These are phyloP conservation scores for Huntiella omanensis DNA, from an alignment of 2,329 filamentous ascomycete genomes.

Conservation along the genomic window DNA sequence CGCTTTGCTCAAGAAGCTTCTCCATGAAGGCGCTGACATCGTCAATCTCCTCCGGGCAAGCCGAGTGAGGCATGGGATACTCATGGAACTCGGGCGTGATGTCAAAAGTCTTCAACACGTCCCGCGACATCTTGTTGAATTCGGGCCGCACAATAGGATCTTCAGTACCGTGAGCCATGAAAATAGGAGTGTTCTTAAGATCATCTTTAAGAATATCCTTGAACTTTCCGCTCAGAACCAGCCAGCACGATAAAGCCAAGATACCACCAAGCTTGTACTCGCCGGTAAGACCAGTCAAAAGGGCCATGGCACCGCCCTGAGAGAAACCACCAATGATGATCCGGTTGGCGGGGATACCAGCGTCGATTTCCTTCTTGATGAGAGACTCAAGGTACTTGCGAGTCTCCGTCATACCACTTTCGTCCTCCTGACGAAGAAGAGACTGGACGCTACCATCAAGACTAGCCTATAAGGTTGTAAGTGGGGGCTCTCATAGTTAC, in stretches of 20 bases:
- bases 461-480: constrained; percentile 8
- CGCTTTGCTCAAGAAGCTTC: constrained; percentile 23
- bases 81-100: constrained; percentile 46
- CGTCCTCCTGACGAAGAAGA: constrained; percentile 34
- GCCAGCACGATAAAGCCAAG: constrained; percentile 66
- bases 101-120: constrained; percentile 48
- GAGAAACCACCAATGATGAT: constrained; percentile 77
- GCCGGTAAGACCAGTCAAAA: constrained; percentile 62
- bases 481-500: not conserved
- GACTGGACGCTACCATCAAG: constrained; percentile 19
- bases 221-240: constrained; percentile 42
- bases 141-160: constrained; percentile 55
- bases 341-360: constrained; percentile 62
- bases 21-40: constrained; percentile 49
- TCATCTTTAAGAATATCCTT: constrained; percentile 21
- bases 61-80: constrained; percentile 46
- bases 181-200: constrained; percentile 56
- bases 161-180: constrained; percentile 70
- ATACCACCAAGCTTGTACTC: constrained; percentile 67
- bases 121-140: constrained; percentile 49
- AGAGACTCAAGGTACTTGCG: constrained; percentile 60
- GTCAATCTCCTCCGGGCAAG: constrained; percentile 59
- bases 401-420: constrained; percentile 53
- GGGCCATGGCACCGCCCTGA: constrained; percentile 71
- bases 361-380: constrained; percentile 61